phyloP scores from a whole-genome alignment of 2,329 filamentous ascomycete species.

The Aspergillus sp. region DNA sequence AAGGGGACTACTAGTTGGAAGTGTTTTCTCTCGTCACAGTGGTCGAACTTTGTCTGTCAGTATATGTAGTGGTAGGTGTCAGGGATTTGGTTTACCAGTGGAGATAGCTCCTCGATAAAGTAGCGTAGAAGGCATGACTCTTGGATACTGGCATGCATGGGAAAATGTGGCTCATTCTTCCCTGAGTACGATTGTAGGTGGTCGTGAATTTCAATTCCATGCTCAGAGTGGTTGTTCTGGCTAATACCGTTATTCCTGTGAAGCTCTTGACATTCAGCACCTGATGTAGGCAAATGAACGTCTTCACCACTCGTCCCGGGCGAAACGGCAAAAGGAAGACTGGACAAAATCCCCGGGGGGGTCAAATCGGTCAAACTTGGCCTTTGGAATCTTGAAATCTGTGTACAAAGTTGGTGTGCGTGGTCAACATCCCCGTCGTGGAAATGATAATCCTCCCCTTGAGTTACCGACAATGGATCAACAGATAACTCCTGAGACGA shows the following conservation, averaged over 20 bases:
- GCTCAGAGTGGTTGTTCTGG: not conserved
- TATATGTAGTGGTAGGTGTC: no score
- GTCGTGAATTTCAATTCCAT: not conserved
- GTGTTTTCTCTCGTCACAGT: conserved; percentile 15
- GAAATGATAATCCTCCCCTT: not conserved
- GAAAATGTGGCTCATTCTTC: not conserved
- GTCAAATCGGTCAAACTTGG: no score
- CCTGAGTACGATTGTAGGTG: no score
- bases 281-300: not conserved
- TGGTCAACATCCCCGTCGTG: not conserved
- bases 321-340: not conserved
- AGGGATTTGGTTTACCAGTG: conserved; percentile 11
- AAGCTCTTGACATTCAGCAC: no score
- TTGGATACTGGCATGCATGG: conserved; percentile 2
- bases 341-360: not conserved
- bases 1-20: conserved; percentile 15
- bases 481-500: not conserved
- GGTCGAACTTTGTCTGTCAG: conserved; percentile 13
- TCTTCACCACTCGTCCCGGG: not conserved
- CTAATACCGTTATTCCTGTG: not conserved
- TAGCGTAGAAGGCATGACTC: conserved; percentile 16
- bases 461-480: not conserved
- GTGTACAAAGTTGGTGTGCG: no score
- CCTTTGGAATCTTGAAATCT: no score
- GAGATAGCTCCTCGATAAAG: conserved; percentile 21